Evolutionary conservation across 2,329 filamentous ascomycete genomes (phyloP), one percentile per base, ranked within the genome.

Genomic region (Neopestalotiopsis rosae): DNA sequence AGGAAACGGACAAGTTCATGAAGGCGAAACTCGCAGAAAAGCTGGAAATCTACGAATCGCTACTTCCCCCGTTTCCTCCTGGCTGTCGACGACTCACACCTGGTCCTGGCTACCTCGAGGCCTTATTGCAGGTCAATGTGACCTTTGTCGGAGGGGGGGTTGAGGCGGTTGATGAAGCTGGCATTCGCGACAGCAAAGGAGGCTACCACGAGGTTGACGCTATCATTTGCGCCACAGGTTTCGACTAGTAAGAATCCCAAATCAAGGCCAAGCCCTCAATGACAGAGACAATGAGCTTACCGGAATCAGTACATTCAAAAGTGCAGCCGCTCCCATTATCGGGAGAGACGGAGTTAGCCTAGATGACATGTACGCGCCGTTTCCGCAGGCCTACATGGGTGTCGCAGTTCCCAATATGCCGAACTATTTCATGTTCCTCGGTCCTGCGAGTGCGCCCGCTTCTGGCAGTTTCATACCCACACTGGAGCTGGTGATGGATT

Each of bases 41-140:
- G 13, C 61, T 17, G 5, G 61, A 12, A 14, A 14, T 63, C 12
- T 40, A 40, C n/a, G 61, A 63, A 20, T 12, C 30, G 0, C 32
- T 63, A 0, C 40, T n/a, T 1, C 34, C 61, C 5, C 32, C 24
- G 5, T 38, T 6, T 3, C 32, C 61, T 0, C 3, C n/a, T 3
- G 17, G 5, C 4, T 10, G 61, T 32, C 9, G 9, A 6, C 30
- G 61, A 20, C 10, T 42, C 7, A 20, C 14, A n/a, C 5, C 30
- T 2, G n/a, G 14, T 14, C 61, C 61, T 4, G 61, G 61, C 10
- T 63, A 63, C 38, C 61, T 63, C 32, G 61, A 63, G 32, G 61
- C 61, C 32, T 12, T 63, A 5, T n/a, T 24, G 20, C 61, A 63
- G n/a, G 61, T 42, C 14, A 42, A 63, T 38, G 61, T 63, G 14